Evolutionary conservation across 129 eudicot genomes (phyloP).

Genomic region (Escallonia herrerae): DNA sequence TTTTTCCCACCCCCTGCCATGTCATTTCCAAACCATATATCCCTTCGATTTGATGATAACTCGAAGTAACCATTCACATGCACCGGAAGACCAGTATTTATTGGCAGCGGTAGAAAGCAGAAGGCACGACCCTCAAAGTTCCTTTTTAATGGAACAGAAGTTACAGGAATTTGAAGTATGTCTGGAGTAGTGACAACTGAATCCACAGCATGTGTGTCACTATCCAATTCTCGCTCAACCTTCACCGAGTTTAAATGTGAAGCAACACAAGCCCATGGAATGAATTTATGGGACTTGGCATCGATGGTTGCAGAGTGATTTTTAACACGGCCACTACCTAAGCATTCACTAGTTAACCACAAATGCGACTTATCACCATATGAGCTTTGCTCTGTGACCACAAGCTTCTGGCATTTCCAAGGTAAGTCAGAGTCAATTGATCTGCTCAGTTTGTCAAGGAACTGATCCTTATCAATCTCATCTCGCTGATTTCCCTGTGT

Average conservation of each 20-base stretch:
- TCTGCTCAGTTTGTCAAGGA: conserved; percentile 57
- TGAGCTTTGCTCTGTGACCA: conserved; percentile 57
- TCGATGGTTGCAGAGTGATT: conserved; percentile 32
- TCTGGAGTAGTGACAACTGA: conserved; percentile 17
- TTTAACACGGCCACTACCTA: conserved; percentile 45
- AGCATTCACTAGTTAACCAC: conserved; percentile 92
- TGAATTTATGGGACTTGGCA: conserved; percentile 45
- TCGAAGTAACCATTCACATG: conserved; percentile 96
- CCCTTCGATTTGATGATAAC: conserved; percentile 92
- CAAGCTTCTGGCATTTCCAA: conserved; percentile 74
- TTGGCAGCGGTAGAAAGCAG: conserved; percentile 94
- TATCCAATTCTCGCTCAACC: conserved; percentile 21
- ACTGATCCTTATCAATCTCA: conserved; percentile 43
- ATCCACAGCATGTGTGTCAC: conserved; percentile 15
- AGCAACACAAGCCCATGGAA: conserved; percentile 97
- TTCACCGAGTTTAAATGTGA: conserved; percentile 43
- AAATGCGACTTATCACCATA: conserved; percentile 47
- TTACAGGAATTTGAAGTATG: conserved; percentile 19
- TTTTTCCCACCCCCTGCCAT: conserved; percentile 98
- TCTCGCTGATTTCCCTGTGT: conserved; percentile 53
- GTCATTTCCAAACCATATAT: conserved; percentile 99
- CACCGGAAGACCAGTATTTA: conserved; percentile 85
- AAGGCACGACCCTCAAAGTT: conserved; percentile 88
- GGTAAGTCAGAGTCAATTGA: conserved; percentile 46
- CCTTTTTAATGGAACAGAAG: conserved; percentile 23